Base-by-base conservation (phyloP, 1,139 yeast genomes). In the Scheffersomyces lignicola region DNA sequence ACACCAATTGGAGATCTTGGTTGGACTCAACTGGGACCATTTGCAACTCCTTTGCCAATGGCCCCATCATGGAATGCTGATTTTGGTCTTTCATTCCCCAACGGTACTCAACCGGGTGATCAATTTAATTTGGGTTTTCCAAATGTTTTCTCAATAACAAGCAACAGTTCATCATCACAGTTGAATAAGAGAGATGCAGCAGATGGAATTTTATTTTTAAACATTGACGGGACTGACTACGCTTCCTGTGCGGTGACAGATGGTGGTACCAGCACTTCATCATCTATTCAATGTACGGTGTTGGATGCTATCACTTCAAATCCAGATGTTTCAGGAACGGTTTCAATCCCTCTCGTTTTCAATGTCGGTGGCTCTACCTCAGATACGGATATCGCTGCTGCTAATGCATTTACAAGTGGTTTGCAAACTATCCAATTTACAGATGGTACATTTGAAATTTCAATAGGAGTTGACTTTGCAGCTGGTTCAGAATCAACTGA, bases 271-370 rank as follows among this genome's bases (percentile, higher is more conserved):
- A n/a, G 28, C 5, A 14, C 28, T 14, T 8, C 28, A 7, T 25
- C 28, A n/a, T 20, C 23, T 9, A 25, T 25, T 25, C 28, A 25
- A 25, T 25, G 28, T 25, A 25, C 28, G 14, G 28, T 25, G 6
- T 25, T 25, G 28, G 15, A 11, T 11, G 14, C 28, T 8, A 7
- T 25, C 14, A 11, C 28, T 25, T 25, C 28, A 25, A 25, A 25
- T n/a, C 28, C 28, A 25, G 7, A 7, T 25, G 28, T 11, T 25
- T 25, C 28, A 11, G 28, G 28, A 12, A 25, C 15, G 7, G 10
- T 25, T n/a, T 25, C 28, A 25, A 25, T 60, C 18, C 61, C 64
- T 2, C 29, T 60, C 15, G 34, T 52, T 1, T 60, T 57, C 40
- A 54, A 54, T 37, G 37, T 41, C 16, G 28, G 28, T 25, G 28